phyloP scores from a whole-genome alignment of 1,139 yeast genomes.

The Lodderomyces parapsilosis region DNA sequence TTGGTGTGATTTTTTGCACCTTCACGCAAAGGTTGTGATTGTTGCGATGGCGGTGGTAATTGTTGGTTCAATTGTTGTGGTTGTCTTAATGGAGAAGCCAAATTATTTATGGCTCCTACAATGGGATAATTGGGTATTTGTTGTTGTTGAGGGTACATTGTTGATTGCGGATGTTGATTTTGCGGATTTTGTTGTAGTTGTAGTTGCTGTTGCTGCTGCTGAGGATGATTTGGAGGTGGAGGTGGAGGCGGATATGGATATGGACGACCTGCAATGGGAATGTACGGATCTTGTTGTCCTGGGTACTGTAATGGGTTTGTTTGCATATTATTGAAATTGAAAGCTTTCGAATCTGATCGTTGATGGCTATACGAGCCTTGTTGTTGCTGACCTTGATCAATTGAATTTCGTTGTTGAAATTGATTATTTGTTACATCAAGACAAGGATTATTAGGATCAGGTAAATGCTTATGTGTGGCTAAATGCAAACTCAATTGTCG shows the following conservation, averaged over 20 bases:
- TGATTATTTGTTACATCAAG: conserved; percentile 10
- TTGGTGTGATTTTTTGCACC: conserved; percentile 32
- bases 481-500: conserved; percentile 75
- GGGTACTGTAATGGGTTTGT: conserved; percentile 25
- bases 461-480: conserved; percentile 67
- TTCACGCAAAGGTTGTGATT: conserved; percentile 8
- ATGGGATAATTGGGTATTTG: conserved; percentile 10
- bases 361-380: no score
- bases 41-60: not conserved
- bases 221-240: not conserved
- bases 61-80: conserved; percentile 5
- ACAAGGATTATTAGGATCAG: conserved; percentile 34
- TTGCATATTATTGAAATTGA: conserved; percentile 17
- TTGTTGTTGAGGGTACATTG: conserved; percentile 9
- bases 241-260: not conserved
- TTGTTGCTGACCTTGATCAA: conserved; percentile 14
- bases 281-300: conserved; percentile 22
- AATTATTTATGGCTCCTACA: conserved; percentile 17
- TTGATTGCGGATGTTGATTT: conserved; percentile 11
- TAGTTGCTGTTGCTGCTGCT: conserved; percentile 15
- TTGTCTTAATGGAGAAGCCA: conserved; percentile 38
- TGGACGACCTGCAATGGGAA: conserved; percentile 8
- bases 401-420: conserved; percentile 18
- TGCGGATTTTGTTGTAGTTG: conserved; percentile 8
- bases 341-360: conserved; percentile 18